A percentile compares a stretch with the other conserved stretches of the same genome.
Evolutionary conservation across 768 basidiomycete species (phyloP).

Genomic region (Hygrocybe punicea): DNA sequence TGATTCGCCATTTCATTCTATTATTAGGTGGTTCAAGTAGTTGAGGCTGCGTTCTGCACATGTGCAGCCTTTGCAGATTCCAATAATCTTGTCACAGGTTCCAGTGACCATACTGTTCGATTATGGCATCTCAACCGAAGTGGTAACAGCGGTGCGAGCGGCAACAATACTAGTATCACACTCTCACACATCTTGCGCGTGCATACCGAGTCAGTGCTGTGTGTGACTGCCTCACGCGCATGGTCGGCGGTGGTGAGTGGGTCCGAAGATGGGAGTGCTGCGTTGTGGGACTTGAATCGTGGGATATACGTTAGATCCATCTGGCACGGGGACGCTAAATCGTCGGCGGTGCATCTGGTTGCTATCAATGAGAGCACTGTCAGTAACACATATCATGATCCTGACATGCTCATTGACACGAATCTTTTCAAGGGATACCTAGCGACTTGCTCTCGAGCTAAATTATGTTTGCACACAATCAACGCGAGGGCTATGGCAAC

Average conservation of each 20-base stretch:
- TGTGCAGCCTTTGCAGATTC: constrained; percentile 78
- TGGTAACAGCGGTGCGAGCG: constrained; percentile 20
- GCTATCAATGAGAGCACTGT: constrained; percentile 87
- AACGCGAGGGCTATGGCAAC: constrained; percentile 77
- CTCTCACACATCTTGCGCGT: constrained; percentile 78
- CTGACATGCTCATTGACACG: neutral
- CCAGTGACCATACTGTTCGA: constrained; percentile 75
- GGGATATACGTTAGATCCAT: constrained; percentile 79
- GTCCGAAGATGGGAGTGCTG: constrained; percentile 80
- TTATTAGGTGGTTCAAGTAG: constrained; percentile 63
- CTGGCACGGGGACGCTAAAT: constrained; percentile 55
- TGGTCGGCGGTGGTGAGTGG: constrained; percentile 87
- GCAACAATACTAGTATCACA: constrained; percentile 27
- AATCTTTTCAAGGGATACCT: constrained; percentile 66
- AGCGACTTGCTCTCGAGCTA: constrained; percentile 71
- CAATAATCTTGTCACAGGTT: constrained; percentile 73
- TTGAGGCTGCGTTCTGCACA: constrained; percentile 68
- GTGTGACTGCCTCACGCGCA: constrained; percentile 66
- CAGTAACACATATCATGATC: constrained; percentile 25
- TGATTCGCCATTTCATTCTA: neutral
- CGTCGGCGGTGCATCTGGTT: constrained; percentile 55
- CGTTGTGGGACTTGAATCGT: constrained; percentile 86
- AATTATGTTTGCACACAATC: constrained; percentile 78
- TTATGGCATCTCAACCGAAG: constrained; percentile 66
- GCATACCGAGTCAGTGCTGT: constrained; percentile 65